These are phyloP conservation scores for Silene noctiflora DNA, from an alignment of 179 eudicot species.

Conservation along the genomic window DNA sequence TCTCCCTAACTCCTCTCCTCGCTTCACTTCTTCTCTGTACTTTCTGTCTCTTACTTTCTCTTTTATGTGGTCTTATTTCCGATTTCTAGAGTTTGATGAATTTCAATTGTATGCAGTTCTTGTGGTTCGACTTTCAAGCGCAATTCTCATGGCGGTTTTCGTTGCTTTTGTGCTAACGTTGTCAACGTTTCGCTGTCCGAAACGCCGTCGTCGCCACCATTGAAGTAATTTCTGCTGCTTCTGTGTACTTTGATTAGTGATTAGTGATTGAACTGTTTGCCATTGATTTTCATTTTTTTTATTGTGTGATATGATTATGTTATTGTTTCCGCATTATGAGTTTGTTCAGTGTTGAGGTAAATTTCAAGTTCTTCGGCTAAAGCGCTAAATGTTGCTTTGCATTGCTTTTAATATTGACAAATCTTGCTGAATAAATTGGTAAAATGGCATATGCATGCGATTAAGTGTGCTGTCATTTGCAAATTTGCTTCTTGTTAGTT, in stretches of 20 bases:
- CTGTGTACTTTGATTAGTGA: too few species aligned
- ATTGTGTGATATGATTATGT: neutral
- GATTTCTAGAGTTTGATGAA: neutral
- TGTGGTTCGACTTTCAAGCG: slow-evolving; percentile 8
- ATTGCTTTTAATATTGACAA: too few species aligned
- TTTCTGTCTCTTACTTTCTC: neutral
- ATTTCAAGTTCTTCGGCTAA: neutral
- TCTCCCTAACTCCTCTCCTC: slow-evolving; percentile 8
- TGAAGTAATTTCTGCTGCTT: slow-evolving; percentile 15
- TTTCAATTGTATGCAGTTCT: neutral
- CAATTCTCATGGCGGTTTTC: slow-evolving; percentile 13
- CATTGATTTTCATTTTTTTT: too few species aligned
- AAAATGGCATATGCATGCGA: too few species aligned
- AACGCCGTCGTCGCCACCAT: neutral
- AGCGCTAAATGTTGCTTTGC: too few species aligned
- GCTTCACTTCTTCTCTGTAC: neutral
- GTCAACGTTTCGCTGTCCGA: neutral
- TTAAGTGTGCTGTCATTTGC: neutral
- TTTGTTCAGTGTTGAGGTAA: neutral
- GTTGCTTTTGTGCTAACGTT: slow-evolving; percentile 20
- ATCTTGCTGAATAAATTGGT: too few species aligned
- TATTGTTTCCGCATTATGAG: neutral
- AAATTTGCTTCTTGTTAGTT: neutral
- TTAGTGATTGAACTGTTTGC: too few species aligned
- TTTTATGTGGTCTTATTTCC: neutral